Evolutionary conservation across 768 basidiomycete genomes (phyloP).

Genomic region (Boletus bicolor): DNA sequence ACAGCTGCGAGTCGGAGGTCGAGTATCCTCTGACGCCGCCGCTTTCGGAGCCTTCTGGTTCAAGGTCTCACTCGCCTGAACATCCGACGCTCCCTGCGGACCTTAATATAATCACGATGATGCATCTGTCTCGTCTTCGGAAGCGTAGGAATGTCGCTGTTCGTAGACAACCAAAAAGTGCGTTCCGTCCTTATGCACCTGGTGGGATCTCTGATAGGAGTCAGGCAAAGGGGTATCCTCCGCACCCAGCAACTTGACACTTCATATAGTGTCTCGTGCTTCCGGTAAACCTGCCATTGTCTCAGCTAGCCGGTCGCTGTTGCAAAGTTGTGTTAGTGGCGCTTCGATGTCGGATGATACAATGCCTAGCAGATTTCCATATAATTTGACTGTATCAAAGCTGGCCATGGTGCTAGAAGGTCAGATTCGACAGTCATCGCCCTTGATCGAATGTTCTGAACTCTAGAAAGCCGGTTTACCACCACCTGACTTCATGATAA

Average conservation of each 20-base stretch:
- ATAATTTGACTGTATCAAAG: slow-evolving; percentile 41
- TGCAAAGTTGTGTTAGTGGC: slow-evolving; percentile 22
- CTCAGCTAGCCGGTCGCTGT: slow-evolving; percentile 46
- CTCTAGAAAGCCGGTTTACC: slow-evolving; percentile 53
- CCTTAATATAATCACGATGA: slow-evolving; percentile 21
- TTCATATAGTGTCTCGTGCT: slow-evolving; percentile 56
- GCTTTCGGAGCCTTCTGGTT: slow-evolving; percentile 65
- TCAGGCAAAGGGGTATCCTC: slow-evolving; percentile 10
- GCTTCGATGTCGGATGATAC: neutral
- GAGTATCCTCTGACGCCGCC: slow-evolving; percentile 80
- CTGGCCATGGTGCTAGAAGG: slow-evolving; percentile 60
- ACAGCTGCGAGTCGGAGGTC: slow-evolving; percentile 51
- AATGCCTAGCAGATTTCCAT: slow-evolving; percentile 11
- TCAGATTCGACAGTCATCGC: slow-evolving; percentile 26
- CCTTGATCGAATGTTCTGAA: slow-evolving; percentile 7
- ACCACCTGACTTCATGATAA: slow-evolving; percentile 74
- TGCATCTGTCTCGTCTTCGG: slow-evolving; percentile 11
- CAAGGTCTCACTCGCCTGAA: slow-evolving; percentile 58
- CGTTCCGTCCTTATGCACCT: slow-evolving; percentile 4
- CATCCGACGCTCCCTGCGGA: slow-evolving; percentile 4
- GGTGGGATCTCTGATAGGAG: slow-evolving; percentile 11
- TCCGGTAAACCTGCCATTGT: slow-evolving; percentile 68
- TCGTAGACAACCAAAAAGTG: slow-evolving; percentile 23
- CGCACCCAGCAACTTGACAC: slow-evolving; percentile 33
- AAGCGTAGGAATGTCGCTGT: slow-evolving; percentile 27